Percentiles rank a stretch among this genome's conserved stretches.
These are phyloP conservation scores for Scedosporium dehoogii DNA, from an alignment of 2,329 filamentous ascomycete genomes.

Conservation along the genomic window DNA sequence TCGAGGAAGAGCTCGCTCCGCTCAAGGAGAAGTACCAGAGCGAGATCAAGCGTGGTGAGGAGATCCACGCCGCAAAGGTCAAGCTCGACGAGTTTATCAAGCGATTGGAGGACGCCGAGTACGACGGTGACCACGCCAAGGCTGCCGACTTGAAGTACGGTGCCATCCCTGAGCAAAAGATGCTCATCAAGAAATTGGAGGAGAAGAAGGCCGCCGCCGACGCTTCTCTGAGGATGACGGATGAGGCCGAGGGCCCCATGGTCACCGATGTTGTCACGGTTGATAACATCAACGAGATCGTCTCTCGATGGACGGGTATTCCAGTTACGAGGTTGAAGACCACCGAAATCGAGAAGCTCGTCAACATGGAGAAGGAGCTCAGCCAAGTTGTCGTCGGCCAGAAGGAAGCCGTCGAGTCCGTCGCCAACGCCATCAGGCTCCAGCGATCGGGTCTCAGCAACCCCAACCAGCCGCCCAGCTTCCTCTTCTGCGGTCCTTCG, in stretches of 20 bases:
- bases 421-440: slow-evolving; percentile 91
- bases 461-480: slow-evolving; percentile 92
- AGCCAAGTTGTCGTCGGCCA: slow-evolving; percentile 83
- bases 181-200: slow-evolving; percentile 72
- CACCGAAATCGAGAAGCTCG: slow-evolving; percentile 95
- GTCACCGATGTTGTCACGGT: slow-evolving; percentile 90
- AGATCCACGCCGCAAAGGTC: slow-evolving; percentile 88
- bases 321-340: slow-evolving; percentile 90
- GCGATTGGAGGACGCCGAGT: slow-evolving; percentile 88
- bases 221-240: slow-evolving; percentile 48
- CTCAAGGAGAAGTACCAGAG: slow-evolving; percentile 92
- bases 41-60: slow-evolving; percentile 82
- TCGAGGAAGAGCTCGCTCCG: slow-evolving; percentile 84
- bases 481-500: slow-evolving; percentile 97
- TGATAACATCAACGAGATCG: slow-evolving; percentile 98
- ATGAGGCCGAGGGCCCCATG: slow-evolving; percentile 59
- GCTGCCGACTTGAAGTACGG: slow-evolving; percentile 96
- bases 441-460: slow-evolving; percentile 92
- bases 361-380: slow-evolving; percentile 88
- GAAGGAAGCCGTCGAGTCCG: slow-evolving; percentile 82
- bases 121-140: slow-evolving; percentile 71
- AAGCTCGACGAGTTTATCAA: slow-evolving; percentile 88
- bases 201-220: slow-evolving; percentile 70
- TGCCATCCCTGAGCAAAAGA: slow-evolving; percentile 85
- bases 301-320: slow-evolving; percentile 95